A percentile compares a stretch with the other conserved stretches of the same genome.
These are phyloP conservation scores for Nemania sp. DNA, from an alignment of 2,329 filamentous ascomycete genomes.

Conservation along the genomic window DNA sequence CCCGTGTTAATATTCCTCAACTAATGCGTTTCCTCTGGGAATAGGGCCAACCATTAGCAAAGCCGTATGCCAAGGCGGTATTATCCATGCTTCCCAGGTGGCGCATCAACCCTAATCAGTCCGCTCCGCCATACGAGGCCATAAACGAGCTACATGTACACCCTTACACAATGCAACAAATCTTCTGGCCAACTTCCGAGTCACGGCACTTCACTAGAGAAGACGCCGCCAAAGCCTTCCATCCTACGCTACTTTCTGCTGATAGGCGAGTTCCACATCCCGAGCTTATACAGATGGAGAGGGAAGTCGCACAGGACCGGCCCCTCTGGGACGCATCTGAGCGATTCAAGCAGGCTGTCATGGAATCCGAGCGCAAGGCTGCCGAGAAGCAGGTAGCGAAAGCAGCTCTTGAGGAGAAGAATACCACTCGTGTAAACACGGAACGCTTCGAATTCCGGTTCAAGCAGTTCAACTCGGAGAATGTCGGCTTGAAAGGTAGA, in stretches of 20 bases:
- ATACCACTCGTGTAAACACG: constrained; percentile 60
- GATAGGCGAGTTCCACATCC: constrained; percentile 72
- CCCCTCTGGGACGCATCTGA: constrained; percentile 53
- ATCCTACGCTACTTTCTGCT: constrained; percentile 68
- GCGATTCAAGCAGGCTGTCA: constrained; percentile 55
- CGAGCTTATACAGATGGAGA: constrained; percentile 69
- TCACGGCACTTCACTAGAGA: constrained; percentile 72
- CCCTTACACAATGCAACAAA: constrained; percentile 69
- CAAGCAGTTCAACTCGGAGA: constrained; percentile 68
- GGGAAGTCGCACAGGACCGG: constrained; percentile 57
- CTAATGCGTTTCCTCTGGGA: constrained; percentile 20
- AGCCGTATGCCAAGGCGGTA: constrained; percentile 80
- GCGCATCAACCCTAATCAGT: constrained; percentile 64
- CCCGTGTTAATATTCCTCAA: constrained; percentile 38
- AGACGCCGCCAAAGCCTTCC: constrained; percentile 74
- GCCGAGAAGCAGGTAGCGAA: constrained; percentile 54
- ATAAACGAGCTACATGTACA: constrained; percentile 76
- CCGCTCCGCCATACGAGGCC: constrained; percentile 64
- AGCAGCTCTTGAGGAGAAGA: constrained; percentile 51
- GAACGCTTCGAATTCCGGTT: constrained; percentile 74
- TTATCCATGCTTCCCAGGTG: constrained; percentile 83
- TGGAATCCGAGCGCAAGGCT: constrained; percentile 59
- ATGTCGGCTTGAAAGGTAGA: constrained; percentile 66
- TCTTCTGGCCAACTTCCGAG: constrained; percentile 74
- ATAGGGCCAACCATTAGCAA: constrained; percentile 81